A percentile compares a stretch with the other conserved stretches of the same genome.
These are phyloP conservation scores for Nothopassalora personata DNA, from an alignment of 2,329 filamentous ascomycete genomes.

Conservation along the genomic window DNA sequence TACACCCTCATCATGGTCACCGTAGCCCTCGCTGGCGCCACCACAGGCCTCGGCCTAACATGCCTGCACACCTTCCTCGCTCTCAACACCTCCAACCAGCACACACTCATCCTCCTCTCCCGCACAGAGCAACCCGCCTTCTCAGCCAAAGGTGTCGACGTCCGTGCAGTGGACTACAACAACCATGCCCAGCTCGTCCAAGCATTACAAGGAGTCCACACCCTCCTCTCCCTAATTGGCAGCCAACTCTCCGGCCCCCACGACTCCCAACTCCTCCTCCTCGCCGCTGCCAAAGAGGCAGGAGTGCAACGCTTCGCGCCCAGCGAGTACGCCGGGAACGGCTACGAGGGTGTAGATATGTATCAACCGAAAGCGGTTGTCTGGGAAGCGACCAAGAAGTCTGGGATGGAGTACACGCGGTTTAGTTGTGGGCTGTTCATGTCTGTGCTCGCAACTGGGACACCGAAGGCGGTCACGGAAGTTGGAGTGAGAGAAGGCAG, in stretches of 20 bases:
- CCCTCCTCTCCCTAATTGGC: slow-evolving; percentile 28
- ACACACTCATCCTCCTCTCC: slow-evolving; percentile 27
- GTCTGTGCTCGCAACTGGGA: slow-evolving; percentile 26
- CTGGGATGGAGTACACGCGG: slow-evolving; percentile 25
- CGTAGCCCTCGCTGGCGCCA: slow-evolving; percentile 28
- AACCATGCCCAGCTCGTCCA: slow-evolving; percentile 19
- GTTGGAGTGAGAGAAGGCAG: slow-evolving; percentile 19
- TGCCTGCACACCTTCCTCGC: slow-evolving; percentile 24
- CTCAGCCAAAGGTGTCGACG: slow-evolving; percentile 18
- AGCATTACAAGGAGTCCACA: slow-evolving; percentile 27
- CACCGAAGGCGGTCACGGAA: slow-evolving; percentile 23
- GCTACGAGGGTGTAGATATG: slow-evolving; percentile 24
- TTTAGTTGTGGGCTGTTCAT: slow-evolving; percentile 30
- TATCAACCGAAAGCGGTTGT: slow-evolving; percentile 24
- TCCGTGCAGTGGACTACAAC: slow-evolving; percentile 26
- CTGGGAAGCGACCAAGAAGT: slow-evolving; percentile 20
- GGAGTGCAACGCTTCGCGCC: slow-evolving; percentile 58
- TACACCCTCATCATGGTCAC: slow-evolving; percentile 18
- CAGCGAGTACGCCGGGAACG: slow-evolving; percentile 47
- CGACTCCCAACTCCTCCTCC: slow-evolving; percentile 44
- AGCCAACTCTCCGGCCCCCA: slow-evolving; percentile 11
- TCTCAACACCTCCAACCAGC: slow-evolving; percentile 14
- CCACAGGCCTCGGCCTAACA: slow-evolving; percentile 28
- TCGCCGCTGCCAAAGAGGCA: slow-evolving; percentile 54
- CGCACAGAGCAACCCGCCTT: slow-evolving; percentile 23